Base-by-base conservation (phyloP, 768 basidiomycete species). In the Lentinula raphanica region DNA sequence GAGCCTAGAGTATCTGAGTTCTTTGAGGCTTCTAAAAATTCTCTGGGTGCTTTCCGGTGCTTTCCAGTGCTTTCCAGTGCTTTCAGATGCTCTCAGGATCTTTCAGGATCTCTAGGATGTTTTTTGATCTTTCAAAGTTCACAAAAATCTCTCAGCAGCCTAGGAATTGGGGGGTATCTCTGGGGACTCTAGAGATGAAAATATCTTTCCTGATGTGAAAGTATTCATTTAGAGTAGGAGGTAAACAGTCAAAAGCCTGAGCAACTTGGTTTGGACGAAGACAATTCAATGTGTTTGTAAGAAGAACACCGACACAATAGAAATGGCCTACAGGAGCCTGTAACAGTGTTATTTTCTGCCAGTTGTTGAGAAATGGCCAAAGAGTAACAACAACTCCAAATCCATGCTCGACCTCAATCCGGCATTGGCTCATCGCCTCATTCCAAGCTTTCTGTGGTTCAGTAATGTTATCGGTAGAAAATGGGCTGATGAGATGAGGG, bases 351-450 rank as follows among this genome's bases (percentile, higher is more conserved):
- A 54, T 40, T 35, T 59, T 62, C 60, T 64, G 61, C 21, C 61
- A 27, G 23, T 58, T 60, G 59, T 69, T 61, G 4, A 69, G 50
- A 56, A 65, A 68, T 27, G 63, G 63, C 61, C 65, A 69, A 3
- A 19, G 13, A 25, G 55, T 35, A 17, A 56, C n/a, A 28, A 65
- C 55, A 32, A 39, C 44, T 11, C 61, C 66, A 58, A 69, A 69
- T 2, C 59, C 64, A 61, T 65, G 63, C 51, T 69, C 66, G 4
- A 69, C 68, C 38, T 61, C 61, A 42, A 63, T 62, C n/a, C 62
- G 35, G 7, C 60, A 54, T 29, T 23, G 19, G 19, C 56, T 40
- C 67, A 68, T 68, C 11, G 38, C 54, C 17, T 49, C 48, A 58
- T 68, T 68, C 64, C 59, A 68, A 19, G 39, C 58, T 39, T 59